A percentile compares a stretch with the other conserved stretches of the same genome.
phyloP scores from a whole-genome alignment of 1,284 basidiomycete species.

The Cryptococcus sp. region DNA sequence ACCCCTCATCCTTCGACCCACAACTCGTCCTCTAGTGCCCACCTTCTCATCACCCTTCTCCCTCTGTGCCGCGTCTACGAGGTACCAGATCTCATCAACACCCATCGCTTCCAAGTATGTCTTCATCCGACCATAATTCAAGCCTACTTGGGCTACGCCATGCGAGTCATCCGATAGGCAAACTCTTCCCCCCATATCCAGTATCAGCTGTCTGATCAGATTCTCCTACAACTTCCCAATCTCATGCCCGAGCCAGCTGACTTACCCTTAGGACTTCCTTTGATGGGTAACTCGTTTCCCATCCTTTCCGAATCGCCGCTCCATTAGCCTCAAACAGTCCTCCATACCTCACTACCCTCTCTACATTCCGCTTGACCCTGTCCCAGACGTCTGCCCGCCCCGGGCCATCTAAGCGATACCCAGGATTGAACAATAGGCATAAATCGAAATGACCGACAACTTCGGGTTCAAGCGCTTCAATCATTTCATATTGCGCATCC shows the following conservation, averaged over 20 bases:
- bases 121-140: slow-evolving; percentile 70
- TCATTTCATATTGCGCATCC: slow-evolving; percentile 70
- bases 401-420: slow-evolving; percentile 50
- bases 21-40: slow-evolving; percentile 27
- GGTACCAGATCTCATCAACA: slow-evolving; percentile 68
- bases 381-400: slow-evolving; percentile 60
- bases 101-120: slow-evolving; percentile 63
- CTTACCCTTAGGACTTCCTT: slow-evolving; percentile 68
- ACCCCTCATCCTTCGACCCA: slow-evolving; percentile 13
- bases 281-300: slow-evolving; percentile 79
- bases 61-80: slow-evolving; percentile 30
- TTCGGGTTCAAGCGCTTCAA: slow-evolving; percentile 72
- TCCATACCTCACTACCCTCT: slow-evolving; percentile 71
- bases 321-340: slow-evolving; percentile 92
- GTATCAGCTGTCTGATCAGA: slow-evolving; percentile 58
- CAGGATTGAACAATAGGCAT: slow-evolving; percentile 72
- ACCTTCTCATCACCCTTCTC: slow-evolving; percentile 51
- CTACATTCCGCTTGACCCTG: slow-evolving; percentile 71
- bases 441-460: slow-evolving; percentile 92
- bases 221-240: no score
- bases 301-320: slow-evolving; percentile 87
- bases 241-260: slow-evolving; percentile 10
- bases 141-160: slow-evolving; percentile 77
- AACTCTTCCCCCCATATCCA: slow-evolving; percentile 63
- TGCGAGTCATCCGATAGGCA: slow-evolving; percentile 95